Conservation (phyloP, 1,139 yeast genomes). For the Lodderomyces theae region DNA sequence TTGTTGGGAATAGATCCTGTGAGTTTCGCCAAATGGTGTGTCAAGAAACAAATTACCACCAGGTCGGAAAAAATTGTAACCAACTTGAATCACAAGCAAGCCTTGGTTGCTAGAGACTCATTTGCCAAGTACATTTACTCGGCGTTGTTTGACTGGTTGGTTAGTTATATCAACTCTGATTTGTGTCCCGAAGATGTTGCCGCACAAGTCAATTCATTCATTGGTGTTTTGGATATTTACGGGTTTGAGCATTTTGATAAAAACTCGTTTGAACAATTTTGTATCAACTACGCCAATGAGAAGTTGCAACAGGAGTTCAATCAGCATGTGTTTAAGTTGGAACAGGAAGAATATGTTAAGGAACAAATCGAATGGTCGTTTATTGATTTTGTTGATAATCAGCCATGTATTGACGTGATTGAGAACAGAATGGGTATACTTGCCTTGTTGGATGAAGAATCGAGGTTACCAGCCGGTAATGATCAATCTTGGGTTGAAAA, state of each 20-base stretch:
- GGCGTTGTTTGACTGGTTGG: slow-evolving; percentile 94
- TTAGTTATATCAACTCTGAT: slow-evolving; percentile 74
- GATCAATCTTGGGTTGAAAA: slow-evolving; percentile 93
- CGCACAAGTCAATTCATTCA: slow-evolving; percentile 63
- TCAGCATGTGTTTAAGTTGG: slow-evolving; percentile 94
- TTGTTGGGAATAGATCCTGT: slow-evolving; percentile 77
- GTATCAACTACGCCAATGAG: slow-evolving; percentile 97
- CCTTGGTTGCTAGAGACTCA: slow-evolving; percentile 90
- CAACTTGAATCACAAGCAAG: slow-evolving; percentile 79
- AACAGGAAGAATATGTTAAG: slow-evolving; percentile 88
- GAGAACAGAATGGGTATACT: slow-evolving; percentile 88
- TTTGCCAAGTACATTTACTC: slow-evolving; percentile 93
- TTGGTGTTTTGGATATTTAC: slow-evolving; percentile 96
- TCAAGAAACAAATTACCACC: slow-evolving; percentile 90
- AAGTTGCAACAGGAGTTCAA: slow-evolving; percentile 96
- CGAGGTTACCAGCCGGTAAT: slow-evolving; percentile 89
- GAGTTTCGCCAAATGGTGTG: slow-evolving; percentile 85
- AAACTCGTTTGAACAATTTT: slow-evolving; percentile 95
- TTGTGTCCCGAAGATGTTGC: slow-evolving; percentile 73
- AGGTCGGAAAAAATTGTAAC: slow-evolving; percentile 89
- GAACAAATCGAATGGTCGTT: slow-evolving; percentile 98
- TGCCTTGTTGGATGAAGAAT: slow-evolving; percentile 89
- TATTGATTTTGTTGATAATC: slow-evolving; percentile 94
- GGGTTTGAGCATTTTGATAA: slow-evolving; percentile 95
- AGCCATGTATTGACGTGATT: slow-evolving; percentile 92